Evolutionary conservation across 345 rosid genomes (phyloP), one percentile per base, ranked within the genome.

Genomic region (Sisymbrium altissimum): DNA sequence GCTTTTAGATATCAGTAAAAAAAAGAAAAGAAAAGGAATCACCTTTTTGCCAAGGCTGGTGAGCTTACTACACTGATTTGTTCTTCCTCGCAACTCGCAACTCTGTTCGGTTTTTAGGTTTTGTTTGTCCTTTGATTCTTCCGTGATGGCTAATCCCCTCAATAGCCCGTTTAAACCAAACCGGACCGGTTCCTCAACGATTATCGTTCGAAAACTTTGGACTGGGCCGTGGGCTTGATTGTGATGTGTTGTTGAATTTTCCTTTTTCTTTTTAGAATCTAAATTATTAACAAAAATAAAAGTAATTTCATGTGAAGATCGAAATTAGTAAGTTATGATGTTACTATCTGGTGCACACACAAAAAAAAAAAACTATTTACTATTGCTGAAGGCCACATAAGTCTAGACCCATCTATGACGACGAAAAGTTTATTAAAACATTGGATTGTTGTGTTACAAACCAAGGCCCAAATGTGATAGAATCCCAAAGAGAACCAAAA

Each of bases 1-100:
- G 19, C 18, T 7, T 27, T 39, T 4, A 18, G 21, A 27, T 23
- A 1, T 53, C 29, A 29, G 18, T n/a, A 15, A 2, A n/a, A 9
- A 10, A 50, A 27, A 46, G 2, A 46, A 7, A 4, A 45, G 2
- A 18, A 33, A 5, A 35, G 10, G n/a, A 71, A 50, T 39, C 44
- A 62, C 76, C 76, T 72, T 64, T n/a, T 33, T 44, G 64, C 15
- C n/a, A 55, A 55, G 10, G 5, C 32, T 40, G 52, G 8, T 68
- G 46, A 9, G 58, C 61, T 48, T 36, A 40, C 33, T 23, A 23
- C 25, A 43, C 13, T 33, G 64, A 21, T 33, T 30, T 43, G 9
- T 5, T 53, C 19, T 73, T 64, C 38, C 44, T 72, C 64, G n/a
- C n/a, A n/a, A n/a, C 27, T 32, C 64, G 3, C 46, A 33, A 54